A percentile compares a stretch with the other conserved stretches of the same genome.
phyloP scores from a whole-genome alignment of 1,139 yeast species.

The Geotrichum klebahnii region DNA sequence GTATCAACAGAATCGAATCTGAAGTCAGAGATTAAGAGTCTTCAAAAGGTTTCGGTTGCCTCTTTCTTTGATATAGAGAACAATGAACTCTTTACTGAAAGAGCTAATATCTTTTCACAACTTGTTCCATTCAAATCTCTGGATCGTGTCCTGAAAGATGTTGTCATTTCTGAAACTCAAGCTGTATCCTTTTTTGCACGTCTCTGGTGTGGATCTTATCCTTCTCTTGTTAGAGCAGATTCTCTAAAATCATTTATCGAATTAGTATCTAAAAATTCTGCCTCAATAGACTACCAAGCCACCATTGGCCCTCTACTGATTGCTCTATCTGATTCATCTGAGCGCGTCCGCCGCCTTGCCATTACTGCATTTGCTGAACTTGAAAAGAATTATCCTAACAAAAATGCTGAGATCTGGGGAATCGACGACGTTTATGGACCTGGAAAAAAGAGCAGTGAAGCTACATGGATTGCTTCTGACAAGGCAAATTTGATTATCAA shows the following conservation, averaged over 20 bases:
- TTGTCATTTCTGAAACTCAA: conserved; percentile 17
- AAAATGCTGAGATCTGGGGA: conserved; percentile 42
- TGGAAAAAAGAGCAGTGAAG: conserved; percentile 45
- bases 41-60: conserved; percentile 11
- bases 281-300: conserved; percentile 36
- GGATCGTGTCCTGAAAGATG: conserved; percentile 2
- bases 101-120: conserved; percentile 43
- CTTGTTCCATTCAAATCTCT: conserved; percentile 31
- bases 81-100: conserved; percentile 45
- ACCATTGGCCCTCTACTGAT: conserved; percentile 35
- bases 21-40: conserved; percentile 10
- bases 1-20: conserved; percentile 10
- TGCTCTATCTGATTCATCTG: conserved; percentile 34
- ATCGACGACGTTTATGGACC: conserved; percentile 47
- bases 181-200: conserved; percentile 36
- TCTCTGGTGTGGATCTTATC: conserved; percentile 34
- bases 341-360: conserved; percentile 43
- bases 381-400: conserved; percentile 40
- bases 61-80: conserved; percentile 45
- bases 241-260: conserved; percentile 32
- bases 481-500: conserved; percentile 54
- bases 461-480: conserved; percentile 55
- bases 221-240: conserved; percentile 34
- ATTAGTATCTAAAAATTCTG: conserved; percentile 21
- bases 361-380: conserved; percentile 40